Percentiles rank a stretch among this genome's conserved stretches.
Evolutionary conservation across 495 filamentous ascomycete species (phyloP).

Genomic region (Staphylotrichum tortipilum): DNA sequence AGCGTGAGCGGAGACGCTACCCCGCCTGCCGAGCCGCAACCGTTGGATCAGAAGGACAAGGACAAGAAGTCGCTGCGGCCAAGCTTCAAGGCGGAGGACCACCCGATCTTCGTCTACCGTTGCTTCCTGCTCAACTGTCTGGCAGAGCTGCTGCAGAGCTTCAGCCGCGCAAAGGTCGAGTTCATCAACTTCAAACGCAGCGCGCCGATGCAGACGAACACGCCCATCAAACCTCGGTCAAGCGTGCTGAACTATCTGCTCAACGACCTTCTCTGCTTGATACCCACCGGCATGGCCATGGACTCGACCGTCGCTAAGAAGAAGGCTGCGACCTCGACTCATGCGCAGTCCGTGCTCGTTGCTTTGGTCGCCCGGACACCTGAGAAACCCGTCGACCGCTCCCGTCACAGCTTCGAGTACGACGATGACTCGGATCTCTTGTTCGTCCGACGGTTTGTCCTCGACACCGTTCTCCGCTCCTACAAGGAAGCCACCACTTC

Average conservation of each 20-base stretch:
- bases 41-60: constrained; percentile 29
- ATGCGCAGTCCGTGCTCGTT: constrained; percentile 76
- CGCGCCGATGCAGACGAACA: constrained; percentile 66
- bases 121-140: constrained; percentile 93
- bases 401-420: constrained; percentile 46
- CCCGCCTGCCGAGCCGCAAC: constrained; percentile 19
- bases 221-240: constrained; percentile 88
- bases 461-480: constrained; percentile 84
- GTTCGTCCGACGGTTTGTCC: constrained; percentile 87
- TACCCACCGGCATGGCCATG: constrained; percentile 56
- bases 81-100: constrained; percentile 81
- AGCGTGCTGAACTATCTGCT: constrained; percentile 90
- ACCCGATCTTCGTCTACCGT: constrained; percentile 92
- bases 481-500: constrained; percentile 83
- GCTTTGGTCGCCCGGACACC: constrained; percentile 81
- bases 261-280: constrained; percentile 71
- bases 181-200: constrained; percentile 97
- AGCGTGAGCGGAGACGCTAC: constrained; percentile 16
- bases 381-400: constrained; percentile 52
- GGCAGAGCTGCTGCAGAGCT: constrained; percentile 84
- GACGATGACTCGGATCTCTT: constrained; percentile 81
- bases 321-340: constrained; percentile 69
- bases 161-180: constrained; percentile 90
- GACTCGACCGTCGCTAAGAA: constrained; percentile 75
- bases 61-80: constrained; percentile 65